Base-by-base conservation (phyloP, 352 stramenopile genomes). In the Pythium rhizo-oryzae region DNA sequence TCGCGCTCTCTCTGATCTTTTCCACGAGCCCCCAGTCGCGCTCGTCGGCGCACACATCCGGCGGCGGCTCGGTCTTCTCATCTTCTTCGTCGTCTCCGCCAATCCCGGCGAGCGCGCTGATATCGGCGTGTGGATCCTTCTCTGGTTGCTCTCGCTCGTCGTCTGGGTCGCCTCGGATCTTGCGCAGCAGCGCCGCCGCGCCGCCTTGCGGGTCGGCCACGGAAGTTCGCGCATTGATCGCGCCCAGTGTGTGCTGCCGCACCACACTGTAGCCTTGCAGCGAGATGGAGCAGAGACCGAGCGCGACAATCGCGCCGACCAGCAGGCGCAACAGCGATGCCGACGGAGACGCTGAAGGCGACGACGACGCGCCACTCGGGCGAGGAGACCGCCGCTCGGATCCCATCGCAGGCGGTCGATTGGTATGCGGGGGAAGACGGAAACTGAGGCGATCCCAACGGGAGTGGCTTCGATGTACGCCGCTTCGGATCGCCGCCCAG, bases 11-110 rank as follows among this genome's bases (percentile, higher is more conserved):
- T 19, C 37, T 19, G 59, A 66, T 66, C 35, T 59, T 58, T 13
- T 19, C 15, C 12, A 66, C 44, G n/a, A 66, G 49, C 8, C 78
- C 78, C 6, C 78, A 56, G 51, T 85, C 78, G 19, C 76, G 67
- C 59, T 82, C 52, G 1, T 57, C 37, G 46, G 72, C 76, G 62
- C 75, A 85, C 39, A 69, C 39, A 25, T 62, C 56, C 4, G 41
- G 56, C 5, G 21, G 44, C 13, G 13, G 8, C 5, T 9, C 43
- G 8, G 52, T 44, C 39, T 70, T 62, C n/a, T 56, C 67, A 49
- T 23, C 30, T 9, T 50, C 19, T 16, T 37, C 56, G 13, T 53
- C 24, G 16, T 39, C 24, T 6, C 23, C 53, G 43, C 23, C 53
- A 16, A 28, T 43, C 19, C 46, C 58, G 12, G 58, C 58, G 28